A percentile compares a stretch with the other conserved stretches of the same genome.
Evolutionary conservation across 2,329 filamentous ascomycete species (phyloP).

Genomic region (Fusarium avenaceum): DNA sequence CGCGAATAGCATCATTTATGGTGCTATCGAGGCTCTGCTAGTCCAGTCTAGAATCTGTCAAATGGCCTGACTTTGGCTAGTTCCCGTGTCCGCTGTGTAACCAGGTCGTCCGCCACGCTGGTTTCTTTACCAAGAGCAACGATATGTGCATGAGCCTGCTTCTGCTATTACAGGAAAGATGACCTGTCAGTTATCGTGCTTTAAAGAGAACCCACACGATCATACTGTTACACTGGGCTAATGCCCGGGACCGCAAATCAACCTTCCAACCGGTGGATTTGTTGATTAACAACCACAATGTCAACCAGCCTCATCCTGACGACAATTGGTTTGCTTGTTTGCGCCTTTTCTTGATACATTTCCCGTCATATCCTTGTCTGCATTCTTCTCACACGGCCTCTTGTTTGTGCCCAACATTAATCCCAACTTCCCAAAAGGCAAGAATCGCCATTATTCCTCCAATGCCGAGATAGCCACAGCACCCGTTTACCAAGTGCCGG

Average conservation of each 20-base stretch:
- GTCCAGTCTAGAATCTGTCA: constrained; percentile 31
- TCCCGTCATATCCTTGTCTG: background rate
- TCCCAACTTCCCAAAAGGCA: background rate
- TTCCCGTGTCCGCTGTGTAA: constrained; percentile 29
- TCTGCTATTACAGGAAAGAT: background rate
- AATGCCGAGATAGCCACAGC: constrained; percentile 31
- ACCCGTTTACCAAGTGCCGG: constrained; percentile 23
- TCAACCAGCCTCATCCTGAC: background rate
- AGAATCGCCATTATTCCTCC: constrained; percentile 17
- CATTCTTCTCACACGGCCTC: background rate
- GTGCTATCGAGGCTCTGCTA: background rate
- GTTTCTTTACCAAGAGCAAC: background rate
- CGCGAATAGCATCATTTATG: constrained; percentile 7
- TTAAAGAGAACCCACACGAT: background rate
- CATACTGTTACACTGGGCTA: constrained; percentile 13
- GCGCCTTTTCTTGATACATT: background rate
- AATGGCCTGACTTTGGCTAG: constrained; percentile 32
- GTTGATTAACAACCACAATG: constrained; percentile 5
- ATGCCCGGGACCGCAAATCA: background rate
- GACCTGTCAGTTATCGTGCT: constrained; percentile 21
- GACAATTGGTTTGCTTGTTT: background rate
- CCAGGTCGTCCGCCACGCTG: constrained; percentile 8
- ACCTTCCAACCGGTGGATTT: background rate
- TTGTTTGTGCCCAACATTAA: background rate
- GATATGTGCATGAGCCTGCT: constrained; percentile 9